These are phyloP conservation scores for Calophaca sinica DNA, from an alignment of 306 rosid species.

Conservation along the genomic window DNA sequence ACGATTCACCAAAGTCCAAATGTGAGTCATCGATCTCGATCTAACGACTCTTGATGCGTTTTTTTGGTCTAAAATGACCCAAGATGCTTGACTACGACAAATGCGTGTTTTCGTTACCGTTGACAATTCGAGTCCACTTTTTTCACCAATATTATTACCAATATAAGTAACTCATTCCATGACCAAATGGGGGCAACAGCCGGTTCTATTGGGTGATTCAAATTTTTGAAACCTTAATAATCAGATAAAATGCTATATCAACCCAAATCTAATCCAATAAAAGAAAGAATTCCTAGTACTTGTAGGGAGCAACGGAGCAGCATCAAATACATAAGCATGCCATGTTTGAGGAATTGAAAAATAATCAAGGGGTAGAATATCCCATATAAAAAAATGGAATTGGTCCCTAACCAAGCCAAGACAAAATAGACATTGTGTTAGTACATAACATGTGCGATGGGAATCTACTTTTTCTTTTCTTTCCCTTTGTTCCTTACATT, in stretches of 20 bases:
- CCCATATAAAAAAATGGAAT: conserved; percentile 38
- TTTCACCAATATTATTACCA: too few relatives aligned
- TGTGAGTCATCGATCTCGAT: too few relatives aligned
- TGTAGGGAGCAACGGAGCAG: conserved; percentile 9
- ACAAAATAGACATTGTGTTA: conserved; percentile 66
- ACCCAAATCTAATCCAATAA: not conserved
- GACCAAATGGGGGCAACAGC: not conserved
- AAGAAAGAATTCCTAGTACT: conserved; percentile 1
- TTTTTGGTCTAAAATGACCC: too few relatives aligned
- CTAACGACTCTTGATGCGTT: too few relatives aligned
- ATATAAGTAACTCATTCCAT: not conserved
- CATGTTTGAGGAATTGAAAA: conserved; percentile 45
- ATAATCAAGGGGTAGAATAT: conserved; percentile 45
- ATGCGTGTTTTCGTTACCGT: too few relatives aligned
- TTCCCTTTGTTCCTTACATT: conserved; percentile 67
- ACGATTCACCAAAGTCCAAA: too few relatives aligned
- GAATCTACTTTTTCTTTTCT: conserved; percentile 71
- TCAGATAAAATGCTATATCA: not conserved
- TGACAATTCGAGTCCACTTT: too few relatives aligned
- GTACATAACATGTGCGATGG: conserved; percentile 62
- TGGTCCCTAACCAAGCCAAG: conserved; percentile 58
- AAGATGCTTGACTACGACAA: too few relatives aligned
- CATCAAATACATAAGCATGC: conserved; percentile 39
- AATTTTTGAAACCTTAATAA: conserved; percentile 7
- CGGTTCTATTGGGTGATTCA: not conserved